Conservation (phyloP, 148 eudicot species). For the Amaranthus hypochondriacus region DNA sequence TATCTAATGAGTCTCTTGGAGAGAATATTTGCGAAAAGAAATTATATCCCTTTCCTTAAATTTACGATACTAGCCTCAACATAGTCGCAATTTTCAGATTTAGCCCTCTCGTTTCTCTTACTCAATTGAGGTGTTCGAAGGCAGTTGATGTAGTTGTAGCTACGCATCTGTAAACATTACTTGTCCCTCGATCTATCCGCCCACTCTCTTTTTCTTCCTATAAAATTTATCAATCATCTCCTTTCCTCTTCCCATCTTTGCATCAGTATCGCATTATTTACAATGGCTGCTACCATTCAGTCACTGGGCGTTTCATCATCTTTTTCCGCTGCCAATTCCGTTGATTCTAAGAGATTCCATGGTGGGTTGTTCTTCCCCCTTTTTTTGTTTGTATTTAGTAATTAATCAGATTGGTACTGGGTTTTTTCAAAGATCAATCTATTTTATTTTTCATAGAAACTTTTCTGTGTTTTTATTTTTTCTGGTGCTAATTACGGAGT, state of each 20-base stretch:
- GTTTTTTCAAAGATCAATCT: background rate
- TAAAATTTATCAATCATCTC: background rate
- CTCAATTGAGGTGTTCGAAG: no score
- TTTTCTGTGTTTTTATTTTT: slow-evolving; percentile 1
- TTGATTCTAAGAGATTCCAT: slow-evolving; percentile 33
- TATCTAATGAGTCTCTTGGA: no score
- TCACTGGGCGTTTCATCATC: slow-evolving; percentile 49
- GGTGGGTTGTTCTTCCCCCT: slow-evolving; percentile 15
- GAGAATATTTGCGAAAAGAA: no score
- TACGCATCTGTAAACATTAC: background rate
- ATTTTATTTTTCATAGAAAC: background rate
- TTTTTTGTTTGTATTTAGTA: background rate
- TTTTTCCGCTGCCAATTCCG: slow-evolving; percentile 29
- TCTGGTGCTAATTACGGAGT: background rate
- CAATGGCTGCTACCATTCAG: slow-evolving; percentile 53
- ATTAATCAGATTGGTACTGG: background rate
- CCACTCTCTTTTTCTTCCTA: slow-evolving; percentile 6
- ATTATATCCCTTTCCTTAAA: no score
- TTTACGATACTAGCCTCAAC: no score
- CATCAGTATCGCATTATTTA: background rate
- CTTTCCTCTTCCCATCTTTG: background rate
- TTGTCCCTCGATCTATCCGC: slow-evolving; percentile 24
- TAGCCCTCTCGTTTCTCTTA: no score
- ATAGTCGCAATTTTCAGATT: no score
- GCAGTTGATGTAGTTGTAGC: no score